Conservation (phyloP, 2,329 filamentous ascomycete species). For the Aspergillus udagawae region DNA sequence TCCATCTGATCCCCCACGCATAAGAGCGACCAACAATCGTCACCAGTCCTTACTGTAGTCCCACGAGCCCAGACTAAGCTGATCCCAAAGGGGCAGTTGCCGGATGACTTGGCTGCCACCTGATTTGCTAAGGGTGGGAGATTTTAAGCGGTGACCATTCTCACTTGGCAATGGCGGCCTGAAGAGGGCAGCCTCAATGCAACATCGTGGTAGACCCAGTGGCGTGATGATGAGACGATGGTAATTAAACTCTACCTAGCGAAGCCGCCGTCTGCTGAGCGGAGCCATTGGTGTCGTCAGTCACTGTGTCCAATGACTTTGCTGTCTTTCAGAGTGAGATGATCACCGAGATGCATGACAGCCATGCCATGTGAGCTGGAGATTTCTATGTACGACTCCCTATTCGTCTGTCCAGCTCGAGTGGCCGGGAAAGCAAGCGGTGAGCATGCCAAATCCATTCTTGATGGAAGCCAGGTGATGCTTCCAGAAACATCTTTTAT, state of each 20-base stretch:
- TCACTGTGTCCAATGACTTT: slow-evolving; percentile 10
- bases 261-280: neutral
- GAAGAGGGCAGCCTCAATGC: slow-evolving; percentile 18
- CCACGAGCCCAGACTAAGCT: slow-evolving; percentile 18
- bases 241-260: slow-evolving; percentile 15
- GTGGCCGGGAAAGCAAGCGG: slow-evolving; percentile 14
- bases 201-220: slow-evolving; percentile 12
- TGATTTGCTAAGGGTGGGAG: slow-evolving; percentile 10
- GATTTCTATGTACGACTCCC: slow-evolving; percentile 11
- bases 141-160: slow-evolving; percentile 5
- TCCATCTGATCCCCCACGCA: slow-evolving; percentile 34
- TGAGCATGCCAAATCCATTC: slow-evolving; percentile 7
- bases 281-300: neutral
- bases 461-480: slow-evolving; percentile 3
- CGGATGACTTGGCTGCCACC: slow-evolving; percentile 15
- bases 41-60: slow-evolving; percentile 11
- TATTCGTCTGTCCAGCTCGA: slow-evolving; percentile 22
- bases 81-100: slow-evolving; percentile 15
- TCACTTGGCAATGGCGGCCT: slow-evolving; percentile 4
- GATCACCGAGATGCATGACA: slow-evolving; percentile 16
- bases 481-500: neutral
- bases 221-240: slow-evolving; percentile 1
- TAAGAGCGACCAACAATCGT: slow-evolving; percentile 16
- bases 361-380: slow-evolving; percentile 29
- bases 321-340: neutral